Evolutionary conservation across 495 filamentous ascomycete species (phyloP), one percentile per base, ranked within the genome.

Genomic region (Pseudomonodictys pantanalensis): DNA sequence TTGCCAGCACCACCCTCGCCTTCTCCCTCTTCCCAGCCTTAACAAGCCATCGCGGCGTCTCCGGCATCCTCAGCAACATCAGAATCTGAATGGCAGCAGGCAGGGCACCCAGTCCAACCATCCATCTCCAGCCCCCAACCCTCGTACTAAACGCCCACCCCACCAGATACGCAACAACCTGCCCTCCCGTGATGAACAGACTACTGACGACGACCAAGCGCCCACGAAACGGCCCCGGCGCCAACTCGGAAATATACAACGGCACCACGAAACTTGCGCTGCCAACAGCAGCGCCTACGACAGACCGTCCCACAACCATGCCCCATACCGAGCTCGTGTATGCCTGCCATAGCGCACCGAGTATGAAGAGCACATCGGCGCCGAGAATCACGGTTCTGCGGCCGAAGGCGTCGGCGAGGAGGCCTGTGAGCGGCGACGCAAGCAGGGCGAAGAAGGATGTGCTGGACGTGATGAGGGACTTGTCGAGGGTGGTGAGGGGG

Each of bases 41-140:
- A 0, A 92, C 83, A 43, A 95, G 77, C 90, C 90, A 96, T 22
- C 92, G 78, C 32, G 92, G 92, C 5, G 86, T 91, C 71, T 97
- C 92, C 0, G 91, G 90, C 78, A 96, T 81, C 38, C 81, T 68
- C 2, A 81, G 52, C 56, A 96, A 73, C 22, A 91, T 70, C 0
- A 77, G 64, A 32, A 82, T 80, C 69, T 96, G 91, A 7, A 90
- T 54, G 2, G 82, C 73, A 6, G 91, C 91, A 0, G 92, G 92
- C 46, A 85, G 51, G 24, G 87, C 89, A 2, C 92, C 92, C 9
- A 97, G 73, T 0, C 92, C 92, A 0, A 97, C 90, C 79, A 95
- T 89, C 84, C 87, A 95, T 54, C 91, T 76, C 92, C 92, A 97
- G 20, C 87, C 90, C 12, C 80, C 82, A 33, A 72, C 68, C 53